Percentiles rank a stretch among this genome's conserved stretches.
phyloP scores from a whole-genome alignment of 2,329 filamentous ascomycete genomes.

The Clonostachys sp. region DNA sequence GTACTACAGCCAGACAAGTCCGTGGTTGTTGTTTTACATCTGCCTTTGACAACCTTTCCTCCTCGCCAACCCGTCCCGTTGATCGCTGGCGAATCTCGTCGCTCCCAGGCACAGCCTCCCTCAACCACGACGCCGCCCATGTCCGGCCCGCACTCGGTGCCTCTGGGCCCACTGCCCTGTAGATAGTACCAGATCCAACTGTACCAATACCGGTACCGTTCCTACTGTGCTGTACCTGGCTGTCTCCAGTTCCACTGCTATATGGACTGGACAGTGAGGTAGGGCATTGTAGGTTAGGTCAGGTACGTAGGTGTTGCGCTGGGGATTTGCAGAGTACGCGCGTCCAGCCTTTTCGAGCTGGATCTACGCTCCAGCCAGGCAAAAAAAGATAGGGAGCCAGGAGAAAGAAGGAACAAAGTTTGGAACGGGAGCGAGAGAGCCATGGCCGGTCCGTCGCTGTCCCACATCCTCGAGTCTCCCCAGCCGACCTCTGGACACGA shows the following conservation, averaged over 20 bases:
- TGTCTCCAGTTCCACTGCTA: background rate
- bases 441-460: conserved; percentile 23
- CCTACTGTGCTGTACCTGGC: background rate
- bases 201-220: background rate
- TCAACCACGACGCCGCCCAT: conserved; percentile 2
- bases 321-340: too few species aligned
- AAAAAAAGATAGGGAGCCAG: too few species aligned
- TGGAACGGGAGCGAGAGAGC: background rate
- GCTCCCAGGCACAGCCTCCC: background rate
- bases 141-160: conserved; percentile 2
- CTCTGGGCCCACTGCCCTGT: conserved; percentile 3
- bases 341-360: background rate
- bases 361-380: background rate
- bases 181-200: background rate
- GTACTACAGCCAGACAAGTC: background rate
- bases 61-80: background rate
- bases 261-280: too few species aligned
- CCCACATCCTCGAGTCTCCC: conserved; percentile 22
- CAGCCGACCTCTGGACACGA: conserved; percentile 8
- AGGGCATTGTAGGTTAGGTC: too few species aligned
- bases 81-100: background rate
- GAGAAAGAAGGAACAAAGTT: background rate
- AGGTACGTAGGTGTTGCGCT: too few species aligned
- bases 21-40: background rate
- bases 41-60: background rate